These are phyloP conservation scores for Spirogloea muscicola DNA, from an alignment of 139 green algal species.

Conservation along the genomic window DNA sequence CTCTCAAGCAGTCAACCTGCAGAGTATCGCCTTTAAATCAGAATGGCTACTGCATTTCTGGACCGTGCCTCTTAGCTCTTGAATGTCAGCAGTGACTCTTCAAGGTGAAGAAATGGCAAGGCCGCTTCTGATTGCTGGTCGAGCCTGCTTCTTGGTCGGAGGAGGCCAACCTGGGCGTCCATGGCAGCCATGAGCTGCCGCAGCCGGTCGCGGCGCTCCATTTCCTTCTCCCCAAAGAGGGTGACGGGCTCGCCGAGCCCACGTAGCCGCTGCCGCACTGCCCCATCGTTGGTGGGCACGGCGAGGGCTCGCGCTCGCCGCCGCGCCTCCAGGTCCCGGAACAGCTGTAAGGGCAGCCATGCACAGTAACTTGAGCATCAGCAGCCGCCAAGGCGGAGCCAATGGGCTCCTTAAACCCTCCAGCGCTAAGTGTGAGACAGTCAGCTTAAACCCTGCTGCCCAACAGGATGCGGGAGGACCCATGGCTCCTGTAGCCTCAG, in stretches of 20 bases:
- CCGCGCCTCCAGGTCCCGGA: conserved; percentile 33
- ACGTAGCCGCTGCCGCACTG: conserved; percentile 65
- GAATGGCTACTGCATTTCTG: background rate
- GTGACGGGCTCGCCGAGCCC: conserved; percentile 83
- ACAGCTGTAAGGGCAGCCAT: too few relatives aligned
- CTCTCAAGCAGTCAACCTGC: background rate
- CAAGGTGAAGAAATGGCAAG: background rate
- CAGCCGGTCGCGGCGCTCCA: conserved; percentile 86
- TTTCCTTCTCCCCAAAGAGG: conserved; percentile 90
- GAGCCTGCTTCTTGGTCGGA: too few relatives aligned
- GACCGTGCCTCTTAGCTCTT: background rate
- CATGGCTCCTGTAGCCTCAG: too few relatives aligned
- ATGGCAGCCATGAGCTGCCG: conserved; percentile 69
- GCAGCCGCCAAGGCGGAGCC: background rate
- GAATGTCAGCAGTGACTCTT: background rate
- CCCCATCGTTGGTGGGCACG: conserved; percentile 47
- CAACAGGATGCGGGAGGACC: too few relatives aligned
- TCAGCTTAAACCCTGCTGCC: too few relatives aligned
- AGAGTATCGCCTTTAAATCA: background rate
- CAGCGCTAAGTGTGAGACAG: background rate
- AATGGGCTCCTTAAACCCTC: background rate
- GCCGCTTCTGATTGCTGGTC: conserved; percentile 8
- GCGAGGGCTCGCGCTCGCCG: conserved; percentile 22
- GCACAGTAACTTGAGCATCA: background rate
- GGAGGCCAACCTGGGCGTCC: conserved; percentile 59